A percentile compares a stretch with the other conserved stretches of the same genome.
phyloP scores from a whole-genome alignment of 257 asterid genomes.

The Eucommia ulmoides region DNA sequence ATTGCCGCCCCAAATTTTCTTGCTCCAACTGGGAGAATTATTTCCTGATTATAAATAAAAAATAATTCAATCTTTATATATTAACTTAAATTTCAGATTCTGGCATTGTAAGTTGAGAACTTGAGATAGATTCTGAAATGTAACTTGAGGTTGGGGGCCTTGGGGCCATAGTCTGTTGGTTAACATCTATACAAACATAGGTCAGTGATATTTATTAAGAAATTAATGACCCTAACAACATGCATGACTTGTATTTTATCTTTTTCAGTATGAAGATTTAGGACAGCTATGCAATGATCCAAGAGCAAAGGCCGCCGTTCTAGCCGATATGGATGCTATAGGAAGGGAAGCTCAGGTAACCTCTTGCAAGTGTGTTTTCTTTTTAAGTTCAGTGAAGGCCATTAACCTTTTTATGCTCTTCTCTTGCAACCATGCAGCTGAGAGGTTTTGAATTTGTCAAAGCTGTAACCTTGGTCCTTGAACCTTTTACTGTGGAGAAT shows the following conservation, averaged over 20 bases:
- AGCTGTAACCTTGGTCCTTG: conserved; percentile 62
- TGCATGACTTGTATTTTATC: neutral
- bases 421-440: conserved; percentile 29
- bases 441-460: conserved; percentile 88
- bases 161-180: too few species aligned
- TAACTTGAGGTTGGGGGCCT: too few species aligned
- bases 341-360: conserved; percentile 87
- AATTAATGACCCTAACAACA: neutral
- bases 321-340: conserved; percentile 78
- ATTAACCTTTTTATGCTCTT: conserved; percentile 5
- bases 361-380: neutral
- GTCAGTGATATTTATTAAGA: too few species aligned
- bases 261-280: conserved; percentile 52
- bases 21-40: too few species aligned
- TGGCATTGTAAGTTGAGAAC: too few species aligned
- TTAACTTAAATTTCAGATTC: too few species aligned
- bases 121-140: too few species aligned
- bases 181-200: too few species aligned
- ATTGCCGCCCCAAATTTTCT: too few species aligned
- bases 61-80: too few species aligned
- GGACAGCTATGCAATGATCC: conserved; percentile 67
- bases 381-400: too few species aligned
- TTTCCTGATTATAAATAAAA: too few species aligned
- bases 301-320: conserved; percentile 77
- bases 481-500: conserved; percentile 81